These are phyloP conservation scores for Talaromyces sp. DNA, from an alignment of 2,329 filamentous ascomycete species.

Conservation along the genomic window DNA sequence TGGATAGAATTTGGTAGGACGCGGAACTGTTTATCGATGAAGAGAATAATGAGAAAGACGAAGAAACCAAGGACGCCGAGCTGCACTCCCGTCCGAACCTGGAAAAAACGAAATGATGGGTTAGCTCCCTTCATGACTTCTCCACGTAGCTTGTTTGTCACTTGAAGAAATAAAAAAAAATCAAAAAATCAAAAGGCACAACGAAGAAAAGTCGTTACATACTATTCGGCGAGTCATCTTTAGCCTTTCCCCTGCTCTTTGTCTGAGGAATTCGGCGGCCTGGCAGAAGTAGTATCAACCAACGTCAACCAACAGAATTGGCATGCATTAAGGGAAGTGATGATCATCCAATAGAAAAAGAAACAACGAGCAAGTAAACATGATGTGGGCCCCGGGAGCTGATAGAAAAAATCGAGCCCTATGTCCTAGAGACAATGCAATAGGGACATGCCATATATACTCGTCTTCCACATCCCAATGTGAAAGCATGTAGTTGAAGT, in stretches of 20 bases:
- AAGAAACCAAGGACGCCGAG: conserved; percentile 61
- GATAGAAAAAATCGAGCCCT: neutral
- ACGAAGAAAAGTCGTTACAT: conserved; percentile 17
- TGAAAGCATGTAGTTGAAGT: neutral
- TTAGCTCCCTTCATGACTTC: neutral
- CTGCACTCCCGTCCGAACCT: conserved; percentile 67
- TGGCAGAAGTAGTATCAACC: neutral
- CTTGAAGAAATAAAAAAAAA: too few relatives aligned
- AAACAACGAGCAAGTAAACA: conserved; percentile 11
- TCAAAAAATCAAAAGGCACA: neutral
- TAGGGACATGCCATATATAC: neutral
- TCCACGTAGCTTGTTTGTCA: too few relatives aligned
- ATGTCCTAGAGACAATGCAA: neutral
- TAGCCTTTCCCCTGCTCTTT: neutral
- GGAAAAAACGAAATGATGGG: conserved; percentile 10
- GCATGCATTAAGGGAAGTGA: neutral
- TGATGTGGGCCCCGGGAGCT: neutral
- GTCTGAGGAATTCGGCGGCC: conserved; percentile 9
- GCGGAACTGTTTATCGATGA: conserved; percentile 83
- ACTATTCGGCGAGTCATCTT: conserved; percentile 42
- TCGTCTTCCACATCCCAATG: neutral
- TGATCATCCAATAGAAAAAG: conserved; percentile 5
- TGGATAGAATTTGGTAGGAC: conserved; percentile 82
- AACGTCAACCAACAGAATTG: neutral
- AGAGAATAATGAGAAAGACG: conserved; percentile 66